Base-by-base conservation (phyloP, 1,139 yeast genomes). In the Kurtzmaniella quercitrusa region DNA sequence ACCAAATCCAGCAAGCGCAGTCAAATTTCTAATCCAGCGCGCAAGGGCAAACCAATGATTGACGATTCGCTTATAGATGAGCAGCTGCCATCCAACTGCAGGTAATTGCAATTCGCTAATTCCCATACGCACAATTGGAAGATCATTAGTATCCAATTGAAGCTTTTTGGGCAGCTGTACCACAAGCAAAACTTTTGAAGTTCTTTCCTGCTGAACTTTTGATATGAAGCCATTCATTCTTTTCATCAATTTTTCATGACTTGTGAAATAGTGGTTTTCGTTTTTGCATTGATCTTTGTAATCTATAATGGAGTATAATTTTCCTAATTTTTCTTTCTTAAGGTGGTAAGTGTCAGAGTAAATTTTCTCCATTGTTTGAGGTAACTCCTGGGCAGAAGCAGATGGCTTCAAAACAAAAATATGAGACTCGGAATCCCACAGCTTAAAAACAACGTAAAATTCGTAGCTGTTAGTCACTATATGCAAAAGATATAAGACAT, bases 41-140 rank as follows among this genome's bases (percentile, higher is more conserved):
- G 94, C 86, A 38, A 89, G 66, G 0, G 87, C 80, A 43, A 93
- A 71, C 57, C 81, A 83, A 50, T 87, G 91, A 52, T 81, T 82
- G 38, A 84, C 71, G 3, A 88, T 66, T 46, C 89, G 71, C 50
- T 82, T 84, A 38, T 83, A 68, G n/a, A 88, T 72, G 20, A 80
- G 69, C 1, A 78, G 61, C 56, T 89, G 96, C 98, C 98, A 93
- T 7, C 94, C 89, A 42, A 93, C 65, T 2, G 95, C 84, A 5
- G 95, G 93, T 22, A 88, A 64, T 1, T 79, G 61, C 36, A 76
- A 57, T 54, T 79, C 82, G 45, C 77, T 66, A 5, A 80, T 69
- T 15, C 74, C 68, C 76, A 85, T 77, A 44, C 72, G 73, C 17
- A 88, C 66, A 1, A 79, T 71, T 3, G 98, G 96, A 51, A 84